These are phyloP conservation scores for Shiraia sp. DNA, from an alignment of 2,329 filamentous ascomycete species.

Conservation along the genomic window DNA sequence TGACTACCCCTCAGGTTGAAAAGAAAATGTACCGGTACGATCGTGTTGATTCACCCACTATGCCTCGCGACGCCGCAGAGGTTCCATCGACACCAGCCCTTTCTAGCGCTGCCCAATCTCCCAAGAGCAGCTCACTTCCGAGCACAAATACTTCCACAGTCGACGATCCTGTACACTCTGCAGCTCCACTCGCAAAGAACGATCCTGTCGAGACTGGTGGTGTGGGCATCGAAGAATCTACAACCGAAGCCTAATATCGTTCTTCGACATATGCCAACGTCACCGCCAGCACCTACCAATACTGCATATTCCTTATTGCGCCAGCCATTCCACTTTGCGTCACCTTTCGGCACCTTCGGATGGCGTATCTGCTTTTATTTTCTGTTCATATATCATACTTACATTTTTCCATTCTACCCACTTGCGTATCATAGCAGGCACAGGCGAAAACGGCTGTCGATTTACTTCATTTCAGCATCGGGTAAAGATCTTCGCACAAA, in stretches of 20 bases:
- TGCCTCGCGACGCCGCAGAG: constrained; percentile 25
- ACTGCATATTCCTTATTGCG: constrained; percentile 1
- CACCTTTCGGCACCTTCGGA: constrained; percentile 3
- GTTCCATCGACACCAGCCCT: constrained; percentile 64
- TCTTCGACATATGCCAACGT: constrained; percentile 4
- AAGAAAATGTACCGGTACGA: constrained; percentile 54
- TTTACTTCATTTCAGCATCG: constrained; percentile 1
- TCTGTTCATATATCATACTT: constrained; percentile 32
- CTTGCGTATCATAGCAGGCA: background rate
- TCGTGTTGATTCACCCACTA: constrained; percentile 32
- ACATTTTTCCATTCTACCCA: background rate
- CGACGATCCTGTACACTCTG: constrained; percentile 46
- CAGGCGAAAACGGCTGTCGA: background rate
- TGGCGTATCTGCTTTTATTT: constrained; percentile 21
- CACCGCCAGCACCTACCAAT: too few species aligned
- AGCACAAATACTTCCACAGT: constrained; percentile 65
- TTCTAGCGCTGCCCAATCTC: constrained; percentile 71
- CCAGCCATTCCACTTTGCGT: background rate
- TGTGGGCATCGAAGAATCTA: constrained; percentile 19
- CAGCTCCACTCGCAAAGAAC: constrained; percentile 15
- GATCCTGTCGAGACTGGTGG: constrained; percentile 12
- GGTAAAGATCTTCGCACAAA: constrained; percentile 1
- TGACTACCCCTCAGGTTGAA: constrained; percentile 43
- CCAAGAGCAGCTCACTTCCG: constrained; percentile 67
- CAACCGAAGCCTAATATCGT: constrained; percentile 8